Evolutionary conservation across 2,329 filamentous ascomycete genomes (phyloP).

Genomic region (Pseudogymnoascus sp.): DNA sequence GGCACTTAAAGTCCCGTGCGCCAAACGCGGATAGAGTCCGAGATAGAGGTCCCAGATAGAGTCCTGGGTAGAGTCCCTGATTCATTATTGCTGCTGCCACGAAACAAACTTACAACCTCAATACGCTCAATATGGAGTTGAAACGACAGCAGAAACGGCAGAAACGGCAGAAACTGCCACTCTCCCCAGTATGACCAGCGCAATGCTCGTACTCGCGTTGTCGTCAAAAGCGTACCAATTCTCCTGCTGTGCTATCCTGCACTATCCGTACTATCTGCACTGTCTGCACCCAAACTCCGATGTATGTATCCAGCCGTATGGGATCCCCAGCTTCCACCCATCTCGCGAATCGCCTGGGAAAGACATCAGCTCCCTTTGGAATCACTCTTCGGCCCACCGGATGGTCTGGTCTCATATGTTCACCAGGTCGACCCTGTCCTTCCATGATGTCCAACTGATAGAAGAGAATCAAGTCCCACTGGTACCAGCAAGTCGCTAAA

Average conservation of each 20-base stretch:
- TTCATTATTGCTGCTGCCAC: no score
- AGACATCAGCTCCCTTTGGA: neutral
- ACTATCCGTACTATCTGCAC: neutral
- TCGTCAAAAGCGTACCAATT: neutral
- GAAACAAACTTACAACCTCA: no score
- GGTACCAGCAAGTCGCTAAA: neutral
- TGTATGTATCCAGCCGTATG: neutral
- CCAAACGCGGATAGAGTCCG: neutral
- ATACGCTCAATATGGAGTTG: neutral
- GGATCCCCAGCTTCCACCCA: neutral
- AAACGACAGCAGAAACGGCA: neutral
- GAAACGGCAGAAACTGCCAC: neutral
- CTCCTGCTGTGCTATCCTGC: neutral
- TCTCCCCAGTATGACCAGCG: neutral
- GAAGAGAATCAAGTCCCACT: neutral
- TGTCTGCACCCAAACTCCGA: neutral
- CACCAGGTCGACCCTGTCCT: neutral
- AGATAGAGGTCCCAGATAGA: no score
- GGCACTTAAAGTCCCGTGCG: neutral
- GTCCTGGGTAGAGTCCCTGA: no score
- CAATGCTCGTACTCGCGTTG: neutral
- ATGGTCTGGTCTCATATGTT: neutral
- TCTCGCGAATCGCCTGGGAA: neutral
- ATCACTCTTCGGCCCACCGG: neutral
- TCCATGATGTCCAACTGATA: neutral